Percentiles rank a stretch among this genome's conserved stretches.
Evolutionary conservation across 2,329 filamentous ascomycete genomes (phyloP).

Genomic region (Thelonectria blattea): DNA sequence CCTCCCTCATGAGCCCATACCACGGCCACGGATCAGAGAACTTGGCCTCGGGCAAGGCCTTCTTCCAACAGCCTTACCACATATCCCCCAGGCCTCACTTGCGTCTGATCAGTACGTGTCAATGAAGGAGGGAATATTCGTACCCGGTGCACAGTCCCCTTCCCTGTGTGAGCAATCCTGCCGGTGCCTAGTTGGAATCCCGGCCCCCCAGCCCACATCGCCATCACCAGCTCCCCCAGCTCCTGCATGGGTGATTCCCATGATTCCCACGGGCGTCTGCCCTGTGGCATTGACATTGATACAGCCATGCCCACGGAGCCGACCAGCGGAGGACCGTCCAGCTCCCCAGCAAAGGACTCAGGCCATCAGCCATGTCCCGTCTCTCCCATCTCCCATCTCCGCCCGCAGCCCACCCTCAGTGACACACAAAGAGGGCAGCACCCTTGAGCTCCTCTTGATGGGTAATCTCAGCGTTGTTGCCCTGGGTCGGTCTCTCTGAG

Average conservation of each 20-base stretch:
- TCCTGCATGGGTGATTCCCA: constrained; percentile 17
- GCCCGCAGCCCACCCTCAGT: constrained; percentile 12
- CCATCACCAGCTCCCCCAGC: neutral
- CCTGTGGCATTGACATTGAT: constrained; percentile 22
- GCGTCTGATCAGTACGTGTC: no score
- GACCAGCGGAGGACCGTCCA: constrained; percentile 11
- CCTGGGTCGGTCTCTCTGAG: constrained; percentile 20
- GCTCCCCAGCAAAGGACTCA: constrained; percentile 8
- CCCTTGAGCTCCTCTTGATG: constrained; percentile 20
- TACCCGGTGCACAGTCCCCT: neutral
- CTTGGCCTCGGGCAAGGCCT: constrained; percentile 3
- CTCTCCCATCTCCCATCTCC: constrained; percentile 17
- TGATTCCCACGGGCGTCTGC: constrained; percentile 21
- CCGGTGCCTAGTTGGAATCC: constrained; percentile 1
- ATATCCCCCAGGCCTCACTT: neutral
- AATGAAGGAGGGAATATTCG: neutral
- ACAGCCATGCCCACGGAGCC: constrained; percentile 18
- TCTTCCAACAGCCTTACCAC: constrained; percentile 22
- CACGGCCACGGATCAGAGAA: constrained; percentile 26
- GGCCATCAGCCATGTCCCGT: constrained; percentile 15
- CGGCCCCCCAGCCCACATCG: constrained; percentile 1
- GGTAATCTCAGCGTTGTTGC: constrained; percentile 26
- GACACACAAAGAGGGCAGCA: constrained; percentile 21
- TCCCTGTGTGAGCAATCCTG: constrained; percentile 7
- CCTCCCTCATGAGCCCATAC: constrained; percentile 26